phyloP scores from a whole-genome alignment of 1,284 basidiomycete genomes.

The Athelia sp. region DNA sequence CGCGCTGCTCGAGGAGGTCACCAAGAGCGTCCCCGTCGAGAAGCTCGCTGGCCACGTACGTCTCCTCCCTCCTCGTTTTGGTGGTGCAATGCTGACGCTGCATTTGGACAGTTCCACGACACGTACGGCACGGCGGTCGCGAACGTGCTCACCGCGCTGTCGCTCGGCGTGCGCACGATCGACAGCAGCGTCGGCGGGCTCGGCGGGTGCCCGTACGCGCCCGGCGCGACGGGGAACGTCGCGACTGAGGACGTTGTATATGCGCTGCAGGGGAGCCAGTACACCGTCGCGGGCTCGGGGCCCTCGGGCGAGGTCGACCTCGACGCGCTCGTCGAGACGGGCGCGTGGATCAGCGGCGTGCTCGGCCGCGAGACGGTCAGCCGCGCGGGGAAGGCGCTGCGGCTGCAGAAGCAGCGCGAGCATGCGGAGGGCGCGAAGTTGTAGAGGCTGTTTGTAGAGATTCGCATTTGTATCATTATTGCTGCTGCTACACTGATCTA shows the following conservation, averaged over 20 bases:
- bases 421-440: slow-evolving; percentile 18
- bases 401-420: slow-evolving; percentile 45
- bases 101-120: slow-evolving; percentile 71
- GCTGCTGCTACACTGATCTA: no score
- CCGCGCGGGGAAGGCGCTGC: slow-evolving; percentile 76
- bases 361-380: slow-evolving; percentile 71
- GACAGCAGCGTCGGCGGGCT: slow-evolving; percentile 82
- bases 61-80: slow-evolving; percentile 3
- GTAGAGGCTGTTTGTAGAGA: background rate
- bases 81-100: background rate
- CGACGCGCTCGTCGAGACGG: slow-evolving; percentile 65
- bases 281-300: slow-evolving; percentile 47
- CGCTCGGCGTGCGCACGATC: slow-evolving; percentile 62
- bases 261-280: slow-evolving; percentile 69
- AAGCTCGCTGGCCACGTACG: slow-evolving; percentile 73
- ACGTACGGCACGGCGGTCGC: slow-evolving; percentile 83
- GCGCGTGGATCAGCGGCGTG: slow-evolving; percentile 74
- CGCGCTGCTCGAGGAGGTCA: slow-evolving; percentile 67
- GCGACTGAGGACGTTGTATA: slow-evolving; percentile 90
- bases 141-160: slow-evolving; percentile 65
- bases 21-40: slow-evolving; percentile 54
- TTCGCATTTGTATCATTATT: background rate
- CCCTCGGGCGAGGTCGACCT: slow-evolving; percentile 57
- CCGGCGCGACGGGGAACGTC: slow-evolving; percentile 92
- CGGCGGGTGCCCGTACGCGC: slow-evolving; percentile 94